These are phyloP conservation scores for Emericellopsis terricola DNA, from an alignment of 495 filamentous ascomycete genomes.

Conservation along the genomic window DNA sequence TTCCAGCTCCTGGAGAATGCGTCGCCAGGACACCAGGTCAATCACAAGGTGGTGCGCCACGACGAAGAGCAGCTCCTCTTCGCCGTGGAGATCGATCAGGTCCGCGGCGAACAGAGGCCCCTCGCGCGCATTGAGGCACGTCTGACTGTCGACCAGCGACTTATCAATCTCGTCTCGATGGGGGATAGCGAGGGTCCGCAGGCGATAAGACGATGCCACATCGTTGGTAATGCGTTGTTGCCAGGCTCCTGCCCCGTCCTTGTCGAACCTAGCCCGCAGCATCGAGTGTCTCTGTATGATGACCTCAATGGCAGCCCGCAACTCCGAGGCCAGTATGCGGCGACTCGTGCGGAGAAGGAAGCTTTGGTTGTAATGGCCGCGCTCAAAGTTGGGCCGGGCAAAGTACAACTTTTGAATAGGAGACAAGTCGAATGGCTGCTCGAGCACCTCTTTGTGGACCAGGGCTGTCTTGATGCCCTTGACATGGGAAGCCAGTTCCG, in stretches of 20 bases:
- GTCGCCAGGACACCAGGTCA: constrained; percentile 53
- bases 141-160: too few relatives aligned
- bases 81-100: constrained; percentile 23
- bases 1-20: constrained; percentile 50
- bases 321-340: constrained; percentile 22
- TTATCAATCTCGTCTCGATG: too few relatives aligned
- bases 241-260: neutral
- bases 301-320: constrained; percentile 35
- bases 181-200: too few relatives aligned
- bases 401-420: constrained; percentile 62
- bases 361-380: constrained; percentile 58
- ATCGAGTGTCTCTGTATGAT: constrained; percentile 50
- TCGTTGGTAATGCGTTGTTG: neutral
- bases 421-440: constrained; percentile 36
- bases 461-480: constrained; percentile 4
- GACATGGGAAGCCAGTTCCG: constrained; percentile 13
- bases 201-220: too few relatives aligned
- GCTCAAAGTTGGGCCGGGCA: constrained; percentile 23
- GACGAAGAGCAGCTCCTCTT: constrained; percentile 37
- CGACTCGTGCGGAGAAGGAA: constrained; percentile 40
- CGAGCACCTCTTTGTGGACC: constrained; percentile 13
- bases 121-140: constrained; percentile 14
- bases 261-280: constrained; percentile 44
- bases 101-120: constrained; percentile 16
- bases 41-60: constrained; percentile 50